phyloP scores from a whole-genome alignment of 176 grass and related monocot genomes.

The Oryza australiensis region DNA sequence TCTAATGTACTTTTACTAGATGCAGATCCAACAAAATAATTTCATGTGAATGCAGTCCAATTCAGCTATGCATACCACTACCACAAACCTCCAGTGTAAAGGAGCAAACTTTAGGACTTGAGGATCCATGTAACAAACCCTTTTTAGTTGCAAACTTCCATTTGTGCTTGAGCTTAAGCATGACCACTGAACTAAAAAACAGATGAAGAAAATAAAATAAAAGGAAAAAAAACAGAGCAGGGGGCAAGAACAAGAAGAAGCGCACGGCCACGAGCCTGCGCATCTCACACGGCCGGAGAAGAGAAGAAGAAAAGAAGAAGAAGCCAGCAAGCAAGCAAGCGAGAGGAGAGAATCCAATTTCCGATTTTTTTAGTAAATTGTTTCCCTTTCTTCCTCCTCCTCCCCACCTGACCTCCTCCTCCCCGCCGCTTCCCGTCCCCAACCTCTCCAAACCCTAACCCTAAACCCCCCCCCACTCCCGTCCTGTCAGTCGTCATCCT shows the following conservation, averaged over 20 bases:
- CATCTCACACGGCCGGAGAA: not conserved
- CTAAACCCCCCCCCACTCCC: conserved; percentile 9
- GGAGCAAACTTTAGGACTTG: not conserved
- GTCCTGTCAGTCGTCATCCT: not conserved
- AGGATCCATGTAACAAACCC: not conserved
- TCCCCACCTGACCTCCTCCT: not conserved
- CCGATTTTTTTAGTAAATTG: conserved; percentile 9
- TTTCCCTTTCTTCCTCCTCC: conserved; percentile 1
- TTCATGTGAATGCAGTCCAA: not conserved
- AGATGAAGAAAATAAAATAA: not conserved
- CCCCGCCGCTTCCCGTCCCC: conserved; percentile 30
- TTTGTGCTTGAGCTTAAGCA: not conserved
- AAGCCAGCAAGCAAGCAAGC: no score
- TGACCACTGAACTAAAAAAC: not conserved
- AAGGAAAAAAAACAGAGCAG: not conserved
- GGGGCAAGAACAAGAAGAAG: not conserved
- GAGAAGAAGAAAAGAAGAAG: not conserved
- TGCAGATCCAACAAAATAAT: not conserved
- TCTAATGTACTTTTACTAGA: not conserved
- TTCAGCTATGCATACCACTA: not conserved
- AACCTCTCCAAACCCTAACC: conserved; percentile 31
- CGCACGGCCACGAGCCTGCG: conserved; percentile 21
- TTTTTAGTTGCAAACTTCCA: not conserved
- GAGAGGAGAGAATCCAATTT: conserved; percentile 22
- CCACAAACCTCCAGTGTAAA: not conserved